Percentiles rank a stretch among this genome's conserved stretches.
Conservation (phyloP, 2,329 filamentous ascomycete species). For the Samsoniella hepiali region DNA sequence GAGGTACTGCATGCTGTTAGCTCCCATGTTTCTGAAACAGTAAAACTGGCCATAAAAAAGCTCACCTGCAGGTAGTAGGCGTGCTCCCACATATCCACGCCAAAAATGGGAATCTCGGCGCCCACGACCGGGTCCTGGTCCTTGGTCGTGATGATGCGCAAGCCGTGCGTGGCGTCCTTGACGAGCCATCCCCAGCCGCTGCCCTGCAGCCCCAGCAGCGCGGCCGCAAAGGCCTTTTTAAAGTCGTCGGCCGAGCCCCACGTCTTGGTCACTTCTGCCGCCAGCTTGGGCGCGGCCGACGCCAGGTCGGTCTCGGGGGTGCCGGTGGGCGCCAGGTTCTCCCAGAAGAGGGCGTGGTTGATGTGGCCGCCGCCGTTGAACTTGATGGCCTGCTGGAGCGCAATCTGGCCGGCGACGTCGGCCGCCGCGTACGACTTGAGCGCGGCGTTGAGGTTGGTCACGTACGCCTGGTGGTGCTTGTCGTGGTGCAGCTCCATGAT, state of each 20-base stretch:
- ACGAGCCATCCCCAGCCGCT: slow-evolving; percentile 89
- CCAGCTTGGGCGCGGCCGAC: slow-evolving; percentile 54
- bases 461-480: slow-evolving; percentile 77
- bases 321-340: slow-evolving; percentile 65
- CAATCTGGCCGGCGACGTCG: slow-evolving; percentile 62
- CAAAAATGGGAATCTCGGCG: slow-evolving; percentile 66
- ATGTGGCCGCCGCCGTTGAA: slow-evolving; percentile 92
- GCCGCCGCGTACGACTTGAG: slow-evolving; percentile 58
- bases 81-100: slow-evolving; percentile 92
- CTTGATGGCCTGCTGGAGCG: slow-evolving; percentile 68
- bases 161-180: slow-evolving; percentile 50
- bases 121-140: slow-evolving; percentile 75
- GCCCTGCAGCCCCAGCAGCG: slow-evolving; percentile 70
- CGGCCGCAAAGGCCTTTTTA: slow-evolving; percentile 60
- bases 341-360: slow-evolving; percentile 93
- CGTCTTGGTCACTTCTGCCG: slow-evolving; percentile 57
- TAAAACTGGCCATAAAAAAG: neutral
- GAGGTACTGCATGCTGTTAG: slow-evolving; percentile 56
- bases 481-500: slow-evolving; percentile 80
- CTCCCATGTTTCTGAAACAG: slow-evolving; percentile 10
- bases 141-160: slow-evolving; percentile 77
- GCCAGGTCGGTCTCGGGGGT: slow-evolving; percentile 55
- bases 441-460: slow-evolving; percentile 70
- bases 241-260: slow-evolving; percentile 70
- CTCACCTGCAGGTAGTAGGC: slow-evolving; percentile 78